A percentile compares a stretch with the other conserved stretches of the same genome.
These are phyloP conservation scores for Maudiozyma barnettii DNA, from an alignment of 805 yeast genomes.

Conservation along the genomic window DNA sequence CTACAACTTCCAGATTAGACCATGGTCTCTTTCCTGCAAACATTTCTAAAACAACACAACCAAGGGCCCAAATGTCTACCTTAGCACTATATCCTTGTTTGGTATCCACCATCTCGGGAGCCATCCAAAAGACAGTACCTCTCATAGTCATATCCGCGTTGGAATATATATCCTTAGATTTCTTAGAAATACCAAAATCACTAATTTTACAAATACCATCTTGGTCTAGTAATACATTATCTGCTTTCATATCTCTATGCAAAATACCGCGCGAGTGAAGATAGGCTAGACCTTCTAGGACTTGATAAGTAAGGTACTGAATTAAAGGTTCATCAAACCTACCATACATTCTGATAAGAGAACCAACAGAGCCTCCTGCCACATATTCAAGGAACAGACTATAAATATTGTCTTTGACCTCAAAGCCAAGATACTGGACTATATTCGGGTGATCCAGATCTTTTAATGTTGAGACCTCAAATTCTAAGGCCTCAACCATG, in stretches of 20 bases:
- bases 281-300: constrained; percentile 76
- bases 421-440: constrained; percentile 94
- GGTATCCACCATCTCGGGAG: constrained; percentile 94
- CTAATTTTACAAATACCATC: constrained; percentile 94
- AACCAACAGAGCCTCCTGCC: constrained; percentile 94
- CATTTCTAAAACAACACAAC: constrained; percentile 96
- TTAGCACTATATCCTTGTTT: constrained; percentile 94
- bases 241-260: constrained; percentile 95
- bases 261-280: constrained; percentile 78
- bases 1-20: constrained; percentile 90
- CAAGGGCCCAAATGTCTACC: constrained; percentile 96
- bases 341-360: constrained; percentile 74
- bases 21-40: constrained; percentile 96
- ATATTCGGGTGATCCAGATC: constrained; percentile 90
- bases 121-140: constrained; percentile 99
- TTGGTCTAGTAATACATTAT: constrained; percentile 74
- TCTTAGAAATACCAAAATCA: constrained; percentile 92
- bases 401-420: constrained; percentile 59
- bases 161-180: constrained; percentile 73
- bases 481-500: constrained; percentile 70
- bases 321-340: constrained; percentile 73
- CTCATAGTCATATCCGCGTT: constrained; percentile 97
- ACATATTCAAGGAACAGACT: constrained; percentile 90
- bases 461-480: constrained; percentile 89
- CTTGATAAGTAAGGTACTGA: constrained; percentile 65